These are phyloP conservation scores for Corylus heterophylla DNA, from an alignment of 306 rosid genomes.

Conservation along the genomic window DNA sequence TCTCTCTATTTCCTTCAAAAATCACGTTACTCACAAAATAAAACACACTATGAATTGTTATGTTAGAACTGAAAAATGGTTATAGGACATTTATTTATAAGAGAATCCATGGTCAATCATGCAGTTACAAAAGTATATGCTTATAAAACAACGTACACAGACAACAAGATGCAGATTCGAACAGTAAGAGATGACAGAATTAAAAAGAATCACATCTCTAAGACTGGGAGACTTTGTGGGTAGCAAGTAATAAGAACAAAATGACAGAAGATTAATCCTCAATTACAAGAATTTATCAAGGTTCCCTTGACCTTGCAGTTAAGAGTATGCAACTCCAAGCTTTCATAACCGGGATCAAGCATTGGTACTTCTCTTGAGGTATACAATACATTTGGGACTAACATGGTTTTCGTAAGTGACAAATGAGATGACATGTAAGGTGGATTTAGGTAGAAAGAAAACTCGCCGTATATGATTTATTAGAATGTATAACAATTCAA, in stretches of 20 bases:
- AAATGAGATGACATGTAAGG: neutral
- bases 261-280: neutral
- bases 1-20: neutral
- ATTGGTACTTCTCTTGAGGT: neutral
- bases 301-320: neutral
- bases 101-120: neutral
- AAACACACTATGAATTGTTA: neutral
- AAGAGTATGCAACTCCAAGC: neutral
- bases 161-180: too few relatives aligned
- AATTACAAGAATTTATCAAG: neutral
- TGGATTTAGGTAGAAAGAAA: neutral
- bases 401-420: neutral
- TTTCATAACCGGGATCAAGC: neutral
- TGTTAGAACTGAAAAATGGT: neutral
- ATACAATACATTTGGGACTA: neutral
- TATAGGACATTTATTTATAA: neutral
- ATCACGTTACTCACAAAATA: neutral
- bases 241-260: neutral
- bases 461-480: neutral
- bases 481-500: neutral
- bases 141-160: neutral
- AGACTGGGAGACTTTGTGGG: neutral
- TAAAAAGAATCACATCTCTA: too few relatives aligned
- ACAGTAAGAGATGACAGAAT: too few relatives aligned
- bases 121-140: neutral